Evolutionary conservation across 768 basidiomycete genomes (phyloP).

Genomic region (Lyophyllum semitale): DNA sequence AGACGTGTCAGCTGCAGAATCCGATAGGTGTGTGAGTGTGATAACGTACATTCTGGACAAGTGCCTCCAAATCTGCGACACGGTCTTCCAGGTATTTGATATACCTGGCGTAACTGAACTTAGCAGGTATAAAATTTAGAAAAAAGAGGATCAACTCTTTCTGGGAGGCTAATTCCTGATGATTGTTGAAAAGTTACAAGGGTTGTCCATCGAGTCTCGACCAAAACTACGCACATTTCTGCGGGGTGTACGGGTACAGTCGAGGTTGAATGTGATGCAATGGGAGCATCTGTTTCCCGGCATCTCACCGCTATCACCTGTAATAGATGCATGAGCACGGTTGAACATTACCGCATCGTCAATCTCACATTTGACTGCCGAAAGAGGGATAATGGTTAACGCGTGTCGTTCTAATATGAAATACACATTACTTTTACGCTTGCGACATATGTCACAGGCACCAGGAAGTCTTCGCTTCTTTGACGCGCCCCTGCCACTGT

Average conservation of each 20-base stretch:
- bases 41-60: neutral
- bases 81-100: neutral
- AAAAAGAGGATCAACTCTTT: neutral
- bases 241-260: constrained; percentile 70
- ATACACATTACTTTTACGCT: neutral
- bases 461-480: neutral
- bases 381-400: neutral
- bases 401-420: neutral
- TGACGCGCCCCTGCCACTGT: neutral
- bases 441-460: neutral
- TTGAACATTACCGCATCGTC: neutral
- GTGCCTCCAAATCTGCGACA: neutral
- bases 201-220: constrained; percentile 1
- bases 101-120: too few species aligned
- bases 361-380: neutral
- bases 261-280: constrained; percentile 59
- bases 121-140: neutral
- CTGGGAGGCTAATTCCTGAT: constrained; percentile 53
- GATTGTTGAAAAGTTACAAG: neutral
- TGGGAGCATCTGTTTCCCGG: constrained; percentile 65
- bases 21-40: neutral
- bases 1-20: neutral
- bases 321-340: constrained; percentile 39
- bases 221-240: constrained; percentile 43
- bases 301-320: constrained; percentile 73